Conservation (phyloP, 495 filamentous ascomycete genomes). For the Hypoxylon perforatum region DNA sequence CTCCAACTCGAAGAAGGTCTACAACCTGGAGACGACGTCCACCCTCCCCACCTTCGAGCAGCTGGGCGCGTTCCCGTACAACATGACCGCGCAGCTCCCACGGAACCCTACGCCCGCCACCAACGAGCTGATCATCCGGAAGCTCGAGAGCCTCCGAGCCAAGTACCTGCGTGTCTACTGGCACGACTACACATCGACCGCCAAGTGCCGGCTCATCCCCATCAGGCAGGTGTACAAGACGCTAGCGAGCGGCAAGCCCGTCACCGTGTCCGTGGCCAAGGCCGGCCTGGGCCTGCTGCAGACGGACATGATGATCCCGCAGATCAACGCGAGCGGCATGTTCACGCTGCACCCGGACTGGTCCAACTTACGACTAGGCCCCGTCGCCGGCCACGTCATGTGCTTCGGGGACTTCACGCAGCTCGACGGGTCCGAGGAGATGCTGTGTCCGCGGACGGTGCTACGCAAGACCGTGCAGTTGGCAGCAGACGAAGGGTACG, state of each 20-base stretch:
- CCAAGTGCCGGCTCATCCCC: conserved; percentile 77
- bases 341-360: conserved; percentile 72
- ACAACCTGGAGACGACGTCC: conserved; percentile 56
- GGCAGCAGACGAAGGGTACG: conserved; percentile 56
- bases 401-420: conserved; percentile 71
- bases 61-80: conserved; percentile 15
- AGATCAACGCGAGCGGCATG: conserved; percentile 63
- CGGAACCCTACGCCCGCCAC: background rate
- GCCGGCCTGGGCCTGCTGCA: conserved; percentile 69
- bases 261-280: conserved; percentile 64
- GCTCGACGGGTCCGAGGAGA: conserved; percentile 52
- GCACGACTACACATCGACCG: conserved; percentile 78
- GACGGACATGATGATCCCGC: conserved; percentile 60
- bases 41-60: conserved; percentile 9
- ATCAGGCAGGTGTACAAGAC: conserved; percentile 71
- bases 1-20: conserved; percentile 75
- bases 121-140: conserved; percentile 43
- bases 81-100: conserved; percentile 29
- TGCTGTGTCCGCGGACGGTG: conserved; percentile 68
- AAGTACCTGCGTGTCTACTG: conserved; percentile 79
- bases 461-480: conserved; percentile 64
- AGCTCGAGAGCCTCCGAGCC: conserved; percentile 29
- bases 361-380: conserved; percentile 65
- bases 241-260: conserved; percentile 60
- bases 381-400: conserved; percentile 64